phyloP scores from a whole-genome alignment of 140 eudicot genomes.

The Cichorium intybus region DNA sequence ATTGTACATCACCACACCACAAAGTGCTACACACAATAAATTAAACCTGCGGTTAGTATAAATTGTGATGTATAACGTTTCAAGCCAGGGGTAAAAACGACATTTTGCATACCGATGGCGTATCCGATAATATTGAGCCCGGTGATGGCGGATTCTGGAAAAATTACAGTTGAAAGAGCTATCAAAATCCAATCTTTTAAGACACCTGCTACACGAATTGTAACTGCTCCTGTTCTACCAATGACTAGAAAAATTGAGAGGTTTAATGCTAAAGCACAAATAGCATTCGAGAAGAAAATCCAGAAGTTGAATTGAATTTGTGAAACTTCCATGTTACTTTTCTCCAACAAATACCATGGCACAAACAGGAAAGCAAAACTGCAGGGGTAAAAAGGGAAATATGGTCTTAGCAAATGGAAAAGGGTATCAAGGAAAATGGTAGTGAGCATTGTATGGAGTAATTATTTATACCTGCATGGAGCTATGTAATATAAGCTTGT shows the following conservation, averaged over 20 bases:
- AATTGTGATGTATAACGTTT: neutral
- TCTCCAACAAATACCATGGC: constrained; percentile 95
- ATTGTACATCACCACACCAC: constrained; percentile 95
- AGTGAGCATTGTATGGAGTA: no score
- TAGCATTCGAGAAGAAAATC: constrained; percentile 93
- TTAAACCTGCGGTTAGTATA: neutral
- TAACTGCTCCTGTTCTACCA: constrained; percentile 97
- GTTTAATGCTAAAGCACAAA: constrained; percentile 83
- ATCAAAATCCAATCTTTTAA: constrained; percentile 94
- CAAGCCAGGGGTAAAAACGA: neutral
- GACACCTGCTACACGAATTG: constrained; percentile 97
- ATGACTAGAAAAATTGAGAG: constrained; percentile 87
- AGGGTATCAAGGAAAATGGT: neutral
- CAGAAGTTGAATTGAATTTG: constrained; percentile 84
- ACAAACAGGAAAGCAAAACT: constrained; percentile 88
- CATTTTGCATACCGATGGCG: constrained; percentile 59
- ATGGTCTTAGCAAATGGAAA: neutral
- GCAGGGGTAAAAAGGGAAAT: constrained; percentile 18
- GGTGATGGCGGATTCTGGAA: constrained; percentile 88
- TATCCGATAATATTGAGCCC: constrained; percentile 84
- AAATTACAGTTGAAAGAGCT: constrained; percentile 90
- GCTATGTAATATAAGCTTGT: constrained; percentile 97
- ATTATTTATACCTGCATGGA: constrained; percentile 80
- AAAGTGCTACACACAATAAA: constrained; percentile 57
- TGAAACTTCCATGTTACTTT: constrained; percentile 70